A percentile compares a stretch with the other conserved stretches of the same genome.
Conservation (phyloP, 2,329 filamentous ascomycete species). For the Chalaropsis ovoidea region DNA sequence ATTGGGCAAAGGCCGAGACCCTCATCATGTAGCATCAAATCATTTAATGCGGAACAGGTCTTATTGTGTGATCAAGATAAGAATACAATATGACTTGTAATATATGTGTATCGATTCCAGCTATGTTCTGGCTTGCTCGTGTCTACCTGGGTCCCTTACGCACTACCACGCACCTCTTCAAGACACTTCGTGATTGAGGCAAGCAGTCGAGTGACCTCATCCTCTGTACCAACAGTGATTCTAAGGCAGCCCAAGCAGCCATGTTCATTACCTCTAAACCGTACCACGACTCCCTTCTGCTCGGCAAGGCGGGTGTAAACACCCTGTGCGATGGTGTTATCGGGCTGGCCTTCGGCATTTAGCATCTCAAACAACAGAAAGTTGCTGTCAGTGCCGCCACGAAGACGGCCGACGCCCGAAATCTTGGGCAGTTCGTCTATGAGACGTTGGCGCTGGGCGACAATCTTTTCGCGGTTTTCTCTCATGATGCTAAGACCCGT, state of each 20-base stretch:
- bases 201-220: slow-evolving; percentile 72
- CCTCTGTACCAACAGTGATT: slow-evolving; percentile 83
- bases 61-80: too few species aligned
- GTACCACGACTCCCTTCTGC: slow-evolving; percentile 76
- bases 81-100: too few species aligned
- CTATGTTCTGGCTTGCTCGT: background rate
- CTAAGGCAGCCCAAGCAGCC: slow-evolving; percentile 82
- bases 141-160: slow-evolving; percentile 14
- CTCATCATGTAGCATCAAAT: background rate
- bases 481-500: slow-evolving; percentile 65
- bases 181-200: slow-evolving; percentile 49
- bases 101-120: background rate
- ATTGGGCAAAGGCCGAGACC: background rate
- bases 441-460: slow-evolving; percentile 67
- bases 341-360: slow-evolving; percentile 59
- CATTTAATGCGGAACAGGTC: background rate
- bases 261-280: slow-evolving; percentile 85
- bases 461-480: slow-evolving; percentile 56
- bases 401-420: slow-evolving; percentile 66
- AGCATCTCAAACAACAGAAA: slow-evolving; percentile 87
- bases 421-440: slow-evolving; percentile 62
- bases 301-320: slow-evolving; percentile 82
- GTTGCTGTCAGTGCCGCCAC: slow-evolving; percentile 73
- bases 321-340: slow-evolving; percentile 65
- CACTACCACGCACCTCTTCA: slow-evolving; percentile 34